phyloP scores from a whole-genome alignment of 768 basidiomycete genomes.

The Boletus subparvulus region DNA sequence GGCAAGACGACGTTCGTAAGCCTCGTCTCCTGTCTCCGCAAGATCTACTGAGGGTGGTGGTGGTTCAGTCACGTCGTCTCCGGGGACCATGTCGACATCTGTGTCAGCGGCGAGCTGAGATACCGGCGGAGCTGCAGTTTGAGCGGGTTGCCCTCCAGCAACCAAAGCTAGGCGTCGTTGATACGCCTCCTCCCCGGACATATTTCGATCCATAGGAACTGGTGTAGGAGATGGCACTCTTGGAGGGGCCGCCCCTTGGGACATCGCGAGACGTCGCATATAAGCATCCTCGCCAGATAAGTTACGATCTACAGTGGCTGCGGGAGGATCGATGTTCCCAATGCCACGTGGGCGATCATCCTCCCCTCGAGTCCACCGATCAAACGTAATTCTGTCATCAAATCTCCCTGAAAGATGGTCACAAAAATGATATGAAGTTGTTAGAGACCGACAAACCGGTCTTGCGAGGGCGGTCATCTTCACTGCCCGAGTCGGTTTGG shows the following conservation, averaged over 20 bases:
- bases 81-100: conserved; percentile 18
- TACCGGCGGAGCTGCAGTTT: conserved; percentile 23
- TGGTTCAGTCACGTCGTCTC: conserved; percentile 3
- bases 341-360: conserved; percentile 39
- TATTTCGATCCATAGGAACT: conserved; percentile 40
- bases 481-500: conserved; percentile 70
- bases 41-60: conserved; percentile 1
- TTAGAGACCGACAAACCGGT: conserved; percentile 46
- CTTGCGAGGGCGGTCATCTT: conserved; percentile 65
- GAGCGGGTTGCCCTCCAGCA: conserved; percentile 22
- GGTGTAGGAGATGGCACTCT: conserved; percentile 32
- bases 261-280: conserved; percentile 74
- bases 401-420: conserved; percentile 34
- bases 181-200: conserved; percentile 80
- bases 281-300: conserved; percentile 82
- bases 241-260: conserved; percentile 33
- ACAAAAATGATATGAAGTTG: conserved; percentile 6
- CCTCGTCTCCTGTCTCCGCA: conserved; percentile 63
- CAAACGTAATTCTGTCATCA: conserved; percentile 42
- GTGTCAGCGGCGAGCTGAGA: conserved; percentile 19
- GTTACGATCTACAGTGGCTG: conserved; percentile 43
- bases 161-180: conserved; percentile 75
- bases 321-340: conserved; percentile 23
- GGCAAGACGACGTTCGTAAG: conserved; percentile 59
- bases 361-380: conserved; percentile 56